Evolutionary conservation across 805 yeast species (phyloP).

Genomic region (Nakazawaea wickerhamii): DNA sequence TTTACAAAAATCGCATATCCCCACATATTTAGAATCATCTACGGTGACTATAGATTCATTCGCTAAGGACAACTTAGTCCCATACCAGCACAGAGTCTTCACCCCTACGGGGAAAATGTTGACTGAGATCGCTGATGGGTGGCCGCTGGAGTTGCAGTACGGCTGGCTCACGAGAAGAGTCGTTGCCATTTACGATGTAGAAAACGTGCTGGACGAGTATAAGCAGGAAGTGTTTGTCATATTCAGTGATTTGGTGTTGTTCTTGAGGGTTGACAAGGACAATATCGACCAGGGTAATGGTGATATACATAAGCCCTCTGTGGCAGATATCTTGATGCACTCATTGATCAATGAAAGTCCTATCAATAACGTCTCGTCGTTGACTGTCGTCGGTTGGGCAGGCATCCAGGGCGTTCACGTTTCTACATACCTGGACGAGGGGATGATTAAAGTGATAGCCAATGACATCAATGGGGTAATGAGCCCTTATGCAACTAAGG

Average conservation of each 20-base stretch:
- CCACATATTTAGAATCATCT: constrained; percentile 45
- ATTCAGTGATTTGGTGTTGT: constrained; percentile 74
- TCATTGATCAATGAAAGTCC: constrained; percentile 84
- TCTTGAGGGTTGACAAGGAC: constrained; percentile 39
- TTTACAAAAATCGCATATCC: constrained; percentile 23
- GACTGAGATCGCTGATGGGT: constrained; percentile 74
- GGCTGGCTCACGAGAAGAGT: constrained; percentile 88
- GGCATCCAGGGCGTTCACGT: constrained; percentile 51
- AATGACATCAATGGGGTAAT: constrained; percentile 10
- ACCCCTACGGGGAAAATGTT: constrained; percentile 89
- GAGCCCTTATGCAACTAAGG: constrained; percentile 1
- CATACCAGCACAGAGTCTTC: constrained; percentile 62
- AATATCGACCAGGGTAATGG: constrained; percentile 32
- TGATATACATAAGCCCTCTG: constrained; percentile 42
- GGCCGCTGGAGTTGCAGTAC: constrained; percentile 84
- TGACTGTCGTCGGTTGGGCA: constrained; percentile 67
- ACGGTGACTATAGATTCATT: constrained; percentile 74
- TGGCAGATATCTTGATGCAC: constrained; percentile 83
- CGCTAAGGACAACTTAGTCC: constrained; percentile 49
- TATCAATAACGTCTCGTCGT: constrained; percentile 57
- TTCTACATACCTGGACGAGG: constrained; percentile 34
- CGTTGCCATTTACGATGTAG: constrained; percentile 58
- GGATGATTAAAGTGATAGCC: constrained; percentile 23
- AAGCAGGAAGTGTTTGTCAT: constrained; percentile 58
- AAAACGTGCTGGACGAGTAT: constrained; percentile 24